Evolutionary conservation across 805 yeast species (phyloP), one percentile per base, ranked within the genome.

Genomic region (Candida insectorum): DNA sequence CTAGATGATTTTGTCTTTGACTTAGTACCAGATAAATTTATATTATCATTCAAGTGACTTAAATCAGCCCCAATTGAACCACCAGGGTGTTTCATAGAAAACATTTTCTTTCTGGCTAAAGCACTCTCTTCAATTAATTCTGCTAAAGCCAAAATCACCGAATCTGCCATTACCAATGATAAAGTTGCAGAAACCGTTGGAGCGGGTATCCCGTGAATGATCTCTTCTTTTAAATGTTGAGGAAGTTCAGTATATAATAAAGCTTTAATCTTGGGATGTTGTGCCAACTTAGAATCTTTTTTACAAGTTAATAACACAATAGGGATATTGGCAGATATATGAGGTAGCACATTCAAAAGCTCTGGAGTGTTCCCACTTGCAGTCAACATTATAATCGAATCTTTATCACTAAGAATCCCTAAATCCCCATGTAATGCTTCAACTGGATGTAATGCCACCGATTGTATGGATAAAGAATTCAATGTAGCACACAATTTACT

Each of bases 361-460:
- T 87, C 96, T 0, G 88, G 85, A 1, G 95, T 82, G 47, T 79
- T 80, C 1, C 96, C 96, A 19, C 91, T 79, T 2, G 89, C 83
- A 0, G 89, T 77, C 23, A 87, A 75, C 48, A 85, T 62, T 2
- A 88, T 55, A 33, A 87, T 40, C 20, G 75, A 62, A 43, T 82
- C 85, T 21, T 43, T 47, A 16, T 71, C 75, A 31, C 74, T 58
- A 6, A 88, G 59, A 24, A 80, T 58, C 2, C 96, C 96, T 46
- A 87, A 68, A 54, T 87, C 96, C 5, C 96, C 96, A 54, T 87
- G 96, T 13, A 88, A 62, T 0, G 96, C 96, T 40, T 87, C 96
- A 4, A 85, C 63, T 0, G 96, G 95, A 51, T 87, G 96, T 34
- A 87, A 60, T 1, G 73, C 46, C 0, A 77, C 73, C 0, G 95